Evolutionary conservation across 2,329 filamentous ascomycete genomes (phyloP).

Genomic region (Xylaria sp.): DNA sequence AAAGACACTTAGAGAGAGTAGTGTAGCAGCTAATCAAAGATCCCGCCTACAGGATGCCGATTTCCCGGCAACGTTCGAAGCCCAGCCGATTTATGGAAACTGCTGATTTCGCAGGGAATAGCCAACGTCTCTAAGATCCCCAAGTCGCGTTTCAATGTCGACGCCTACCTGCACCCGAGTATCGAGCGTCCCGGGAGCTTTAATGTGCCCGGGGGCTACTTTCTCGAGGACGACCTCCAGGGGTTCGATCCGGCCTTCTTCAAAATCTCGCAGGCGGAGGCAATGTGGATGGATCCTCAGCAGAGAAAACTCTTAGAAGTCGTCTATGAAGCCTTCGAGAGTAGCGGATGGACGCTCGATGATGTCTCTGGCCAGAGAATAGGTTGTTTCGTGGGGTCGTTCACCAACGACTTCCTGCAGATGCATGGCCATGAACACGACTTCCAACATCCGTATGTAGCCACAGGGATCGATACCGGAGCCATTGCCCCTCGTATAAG

Average conservation of each 20-base stretch:
- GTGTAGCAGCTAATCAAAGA: no score
- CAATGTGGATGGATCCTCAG: conserved; percentile 16
- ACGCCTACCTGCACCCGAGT: background rate
- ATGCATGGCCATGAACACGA: background rate
- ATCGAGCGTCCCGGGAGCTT: background rate
- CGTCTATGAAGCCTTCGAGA: conserved; percentile 23
- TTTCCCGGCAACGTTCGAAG: background rate
- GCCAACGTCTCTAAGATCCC: background rate
- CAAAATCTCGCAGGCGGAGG: background rate
- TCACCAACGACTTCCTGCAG: background rate
- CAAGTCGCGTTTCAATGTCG: background rate
- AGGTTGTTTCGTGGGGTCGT: conserved; percentile 30
- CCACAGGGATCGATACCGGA: no score
- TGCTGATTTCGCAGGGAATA: background rate
- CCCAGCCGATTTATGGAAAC: background rate
- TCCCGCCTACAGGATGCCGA: background rate
- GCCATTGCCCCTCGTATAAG: no score
- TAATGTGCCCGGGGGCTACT: background rate
- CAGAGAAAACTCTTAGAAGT: conserved; percentile 26
- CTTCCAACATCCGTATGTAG: no score
- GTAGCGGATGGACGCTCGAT: conserved; percentile 19
- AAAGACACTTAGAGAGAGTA: no score
- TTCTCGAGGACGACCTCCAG: background rate
- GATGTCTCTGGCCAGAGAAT: conserved; percentile 33
- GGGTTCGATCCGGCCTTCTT: background rate